These are phyloP conservation scores for Cordyceps farinosa DNA, from an alignment of 2,329 filamentous ascomycete species.

Conservation along the genomic window DNA sequence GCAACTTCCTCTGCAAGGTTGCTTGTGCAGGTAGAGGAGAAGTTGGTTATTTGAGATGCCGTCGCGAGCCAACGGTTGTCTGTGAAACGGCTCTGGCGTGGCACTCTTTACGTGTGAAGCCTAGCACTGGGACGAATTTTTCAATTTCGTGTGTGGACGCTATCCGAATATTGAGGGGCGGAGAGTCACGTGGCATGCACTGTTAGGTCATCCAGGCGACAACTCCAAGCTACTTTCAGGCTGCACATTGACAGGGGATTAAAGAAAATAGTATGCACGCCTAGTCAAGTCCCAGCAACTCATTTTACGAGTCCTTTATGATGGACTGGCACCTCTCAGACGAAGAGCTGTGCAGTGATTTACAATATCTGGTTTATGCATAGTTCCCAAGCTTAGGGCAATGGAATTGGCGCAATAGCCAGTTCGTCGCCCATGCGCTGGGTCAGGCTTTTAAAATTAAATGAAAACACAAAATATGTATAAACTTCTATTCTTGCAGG, in stretches of 20 bases:
- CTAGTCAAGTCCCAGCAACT: too few species aligned
- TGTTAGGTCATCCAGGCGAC: conserved; percentile 29
- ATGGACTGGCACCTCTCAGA: neutral
- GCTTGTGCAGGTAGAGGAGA: conserved; percentile 37
- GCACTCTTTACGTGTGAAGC: conserved; percentile 38
- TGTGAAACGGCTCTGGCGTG: conserved; percentile 36
- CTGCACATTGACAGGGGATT: neutral
- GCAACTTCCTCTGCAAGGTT: conserved; percentile 47
- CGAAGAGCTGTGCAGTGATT: neutral
- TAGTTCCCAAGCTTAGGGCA: neutral
- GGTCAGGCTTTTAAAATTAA: too few species aligned
- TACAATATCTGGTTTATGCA: neutral
- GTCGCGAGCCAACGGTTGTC: conserved; percentile 37
- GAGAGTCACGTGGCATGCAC: conserved; percentile 32
- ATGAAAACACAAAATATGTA: too few species aligned
- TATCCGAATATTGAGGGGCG: conserved; percentile 41
- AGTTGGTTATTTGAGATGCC: conserved; percentile 35
- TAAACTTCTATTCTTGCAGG: too few species aligned
- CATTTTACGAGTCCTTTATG: neutral
- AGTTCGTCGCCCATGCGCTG: too few species aligned
- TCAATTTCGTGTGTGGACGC: conserved; percentile 46
- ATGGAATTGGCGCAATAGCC: neutral
- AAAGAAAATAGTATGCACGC: neutral
- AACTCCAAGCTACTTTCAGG: neutral
- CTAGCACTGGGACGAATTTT: conserved; percentile 39